phyloP scores from a whole-genome alignment of 2,329 filamentous ascomycete species.

The Fusarium transvaalense region DNA sequence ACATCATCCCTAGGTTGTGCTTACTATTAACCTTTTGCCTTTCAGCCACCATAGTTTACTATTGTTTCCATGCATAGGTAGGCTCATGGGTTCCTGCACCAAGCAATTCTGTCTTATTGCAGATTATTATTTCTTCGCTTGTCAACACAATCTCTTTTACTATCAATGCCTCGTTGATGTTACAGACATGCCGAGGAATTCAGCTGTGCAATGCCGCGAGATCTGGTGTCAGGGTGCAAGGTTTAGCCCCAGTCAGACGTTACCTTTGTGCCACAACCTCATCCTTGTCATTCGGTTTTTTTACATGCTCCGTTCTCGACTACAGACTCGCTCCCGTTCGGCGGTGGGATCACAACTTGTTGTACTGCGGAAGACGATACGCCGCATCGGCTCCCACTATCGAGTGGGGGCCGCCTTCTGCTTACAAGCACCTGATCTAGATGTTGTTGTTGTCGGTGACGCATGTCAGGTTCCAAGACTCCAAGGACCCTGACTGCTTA shows the following conservation, averaged over 20 bases:
- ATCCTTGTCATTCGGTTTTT: conserved; percentile 29
- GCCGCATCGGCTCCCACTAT: conserved; percentile 45
- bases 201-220: conserved; percentile 48
- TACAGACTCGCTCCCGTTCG: conserved; percentile 28
- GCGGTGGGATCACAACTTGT: conserved; percentile 30
- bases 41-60: not conserved
- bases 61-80: not conserved
- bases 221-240: conserved; percentile 47
- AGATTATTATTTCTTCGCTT: not conserved
- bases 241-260: conserved; percentile 37
- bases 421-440: conserved; percentile 19
- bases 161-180: conserved; percentile 8
- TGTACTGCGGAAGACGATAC: conserved; percentile 41
- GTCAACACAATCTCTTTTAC: not conserved
- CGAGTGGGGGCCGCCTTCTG: conserved; percentile 24
- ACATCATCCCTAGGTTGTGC: not conserved
- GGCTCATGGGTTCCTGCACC: not conserved
- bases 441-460: conserved; percentile 32
- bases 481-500: conserved; percentile 20
- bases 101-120: not conserved
- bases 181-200: conserved; percentile 36
- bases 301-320: conserved; percentile 22
- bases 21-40: not conserved
- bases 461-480: conserved; percentile 18
- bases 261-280: conserved; percentile 31